A percentile compares a stretch with the other conserved stretches of the same genome.
phyloP scores from a whole-genome alignment of 1,284 basidiomycete species.

The Ceratobasidium sp. region DNA sequence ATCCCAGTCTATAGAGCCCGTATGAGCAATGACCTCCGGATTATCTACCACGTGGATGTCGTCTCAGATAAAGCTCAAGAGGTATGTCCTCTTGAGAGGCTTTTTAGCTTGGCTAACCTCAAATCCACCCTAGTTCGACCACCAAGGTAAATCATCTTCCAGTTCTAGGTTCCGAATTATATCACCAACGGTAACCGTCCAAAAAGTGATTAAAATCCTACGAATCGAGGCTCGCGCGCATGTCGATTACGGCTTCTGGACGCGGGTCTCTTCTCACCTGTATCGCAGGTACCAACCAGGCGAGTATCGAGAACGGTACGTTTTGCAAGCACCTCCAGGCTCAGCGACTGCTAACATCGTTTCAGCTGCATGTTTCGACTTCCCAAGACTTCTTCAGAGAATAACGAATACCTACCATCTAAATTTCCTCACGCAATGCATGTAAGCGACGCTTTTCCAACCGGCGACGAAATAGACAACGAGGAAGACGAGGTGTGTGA shows the following conservation, averaged over 20 bases:
- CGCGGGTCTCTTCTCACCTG: background rate
- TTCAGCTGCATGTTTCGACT: slow-evolving; percentile 14
- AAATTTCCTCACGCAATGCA: slow-evolving; percentile 14
- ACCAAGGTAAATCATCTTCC: too few relatives aligned
- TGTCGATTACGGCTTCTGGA: slow-evolving; percentile 27
- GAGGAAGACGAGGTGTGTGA: background rate
- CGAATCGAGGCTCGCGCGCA: background rate
- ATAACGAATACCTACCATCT: background rate
- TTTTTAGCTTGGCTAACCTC: background rate
- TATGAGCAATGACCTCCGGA: slow-evolving; percentile 34
- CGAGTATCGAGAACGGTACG: slow-evolving; percentile 26
- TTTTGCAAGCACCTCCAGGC: too few relatives aligned
- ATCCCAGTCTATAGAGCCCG: slow-evolving; percentile 34
- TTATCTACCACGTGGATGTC: slow-evolving; percentile 39
- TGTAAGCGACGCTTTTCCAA: background rate
- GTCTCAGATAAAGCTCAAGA: background rate
- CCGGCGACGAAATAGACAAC: background rate
- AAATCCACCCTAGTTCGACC: background rate
- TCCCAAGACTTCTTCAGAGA: background rate
- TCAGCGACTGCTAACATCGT: too few relatives aligned
- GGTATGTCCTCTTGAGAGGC: background rate
- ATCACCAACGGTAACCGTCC: background rate
- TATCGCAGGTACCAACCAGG: background rate
- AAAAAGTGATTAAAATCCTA: slow-evolving; percentile 22
- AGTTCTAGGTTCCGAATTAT: too few relatives aligned